Evolutionary conservation across 371 early-diverging fungal species (phyloP), one percentile per base, ranked within the genome.

Genomic region (Syncephalastrum monosporum): DNA sequence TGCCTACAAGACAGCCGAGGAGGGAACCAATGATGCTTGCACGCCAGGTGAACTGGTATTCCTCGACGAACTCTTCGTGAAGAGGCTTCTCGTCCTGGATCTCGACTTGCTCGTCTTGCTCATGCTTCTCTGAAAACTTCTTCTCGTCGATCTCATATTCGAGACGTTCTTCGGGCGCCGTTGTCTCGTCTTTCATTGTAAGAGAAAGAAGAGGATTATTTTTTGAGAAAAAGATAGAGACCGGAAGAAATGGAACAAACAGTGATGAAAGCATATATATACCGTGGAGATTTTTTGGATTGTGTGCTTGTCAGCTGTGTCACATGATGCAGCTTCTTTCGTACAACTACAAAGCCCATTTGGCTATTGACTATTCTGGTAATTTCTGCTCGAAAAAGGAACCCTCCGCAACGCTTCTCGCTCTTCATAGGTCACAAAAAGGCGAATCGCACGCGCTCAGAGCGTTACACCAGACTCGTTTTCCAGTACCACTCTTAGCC

Each of bases 21-120:
- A 90, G 52, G 19, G 82, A 81, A 4, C 90, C 90, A 17, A 88
- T 75, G 53, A 88, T 72, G 42, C 82, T 60, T 16, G 90, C 75
- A 44, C 90, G 82, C 82, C 82, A 77, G n/a, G 78, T 81, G 23
- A 81, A 81, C 47, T 81, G 81, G 27, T 54, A 59, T 57, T 77
- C 75, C 53, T 74, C 74, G 8, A 64, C 29, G 12, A 63, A 10
- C 6, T 63, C 47, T 6, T 58, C 23, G 12, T 41, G 19, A 3
- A 53, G 7, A 27, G 58, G 24, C 15, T 29, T 8, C 10, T 56
- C 59, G 14, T 67, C 47, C 24, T 71, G 51, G 25, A 74, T 58
- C 38, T 50, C 44, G 2, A 63, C 64, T 54, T 65, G 65, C 50
- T 69, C 64, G 49, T 63, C 48, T 15, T 48, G 16, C 42, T 60